Conservation (phyloP, 768 basidiomycete species). For the Leucogyrophana mollusca region DNA sequence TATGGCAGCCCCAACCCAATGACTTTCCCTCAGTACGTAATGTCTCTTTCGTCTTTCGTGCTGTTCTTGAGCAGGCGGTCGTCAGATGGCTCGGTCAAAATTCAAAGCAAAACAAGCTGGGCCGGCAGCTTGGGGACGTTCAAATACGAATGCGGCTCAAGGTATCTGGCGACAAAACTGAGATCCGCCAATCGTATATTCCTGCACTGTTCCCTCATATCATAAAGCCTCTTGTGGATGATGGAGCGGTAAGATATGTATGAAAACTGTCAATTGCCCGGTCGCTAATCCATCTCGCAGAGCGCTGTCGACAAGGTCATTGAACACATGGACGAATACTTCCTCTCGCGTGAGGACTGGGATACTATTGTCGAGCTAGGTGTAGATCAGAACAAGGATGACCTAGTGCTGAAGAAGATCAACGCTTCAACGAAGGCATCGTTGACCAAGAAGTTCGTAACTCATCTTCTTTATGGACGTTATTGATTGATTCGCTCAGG, state of each 20-base stretch:
- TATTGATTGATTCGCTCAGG: slow-evolving; percentile 37
- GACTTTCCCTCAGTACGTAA: slow-evolving; percentile 79
- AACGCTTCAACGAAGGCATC: slow-evolving; percentile 75
- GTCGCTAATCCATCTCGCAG: slow-evolving; percentile 36
- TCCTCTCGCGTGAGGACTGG: slow-evolving; percentile 93
- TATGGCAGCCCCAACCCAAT: slow-evolving; percentile 67
- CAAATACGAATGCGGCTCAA: slow-evolving; percentile 95
- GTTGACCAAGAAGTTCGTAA: slow-evolving; percentile 78
- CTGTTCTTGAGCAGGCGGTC: slow-evolving; percentile 1
- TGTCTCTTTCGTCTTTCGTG: neutral
- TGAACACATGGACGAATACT: slow-evolving; percentile 90
- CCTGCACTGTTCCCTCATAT: slow-evolving; percentile 84
- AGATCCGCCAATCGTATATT: slow-evolving; percentile 90
- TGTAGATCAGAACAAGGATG: slow-evolving; percentile 76
- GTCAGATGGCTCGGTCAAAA: slow-evolving; percentile 96
- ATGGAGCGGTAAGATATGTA: slow-evolving; percentile 62
- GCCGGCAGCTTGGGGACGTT: slow-evolving; percentile 79
- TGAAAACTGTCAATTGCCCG: neutral
- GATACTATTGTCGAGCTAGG: slow-evolving; percentile 94
- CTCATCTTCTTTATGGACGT: neutral
- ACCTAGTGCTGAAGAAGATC: slow-evolving; percentile 79
- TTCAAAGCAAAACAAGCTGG: slow-evolving; percentile 85
- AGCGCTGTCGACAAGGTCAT: slow-evolving; percentile 82
- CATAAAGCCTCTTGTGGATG: slow-evolving; percentile 72
- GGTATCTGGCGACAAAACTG: slow-evolving; percentile 85